These are phyloP conservation scores for Lactarius akahatsu DNA, from an alignment of 768 basidiomycete genomes.

Conservation along the genomic window DNA sequence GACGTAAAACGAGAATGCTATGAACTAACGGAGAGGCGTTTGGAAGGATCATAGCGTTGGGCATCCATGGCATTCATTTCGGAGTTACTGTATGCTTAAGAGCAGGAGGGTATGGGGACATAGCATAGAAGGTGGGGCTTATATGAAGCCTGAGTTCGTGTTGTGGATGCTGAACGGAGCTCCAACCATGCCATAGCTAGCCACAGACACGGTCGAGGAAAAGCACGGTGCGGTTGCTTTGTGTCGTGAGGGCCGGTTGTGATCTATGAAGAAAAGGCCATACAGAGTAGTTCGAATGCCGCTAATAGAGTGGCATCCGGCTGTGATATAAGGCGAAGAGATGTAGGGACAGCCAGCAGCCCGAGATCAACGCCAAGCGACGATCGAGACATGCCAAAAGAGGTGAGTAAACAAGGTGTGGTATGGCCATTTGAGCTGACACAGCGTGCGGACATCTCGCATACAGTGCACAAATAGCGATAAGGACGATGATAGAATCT, in stretches of 20 bases:
- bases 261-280: slow-evolving; percentile 5
- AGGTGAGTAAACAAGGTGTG: slow-evolving; percentile 13
- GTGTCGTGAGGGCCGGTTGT: slow-evolving; percentile 2
- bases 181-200: slow-evolving; percentile 12
- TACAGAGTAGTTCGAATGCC: slow-evolving; percentile 19
- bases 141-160: neutral
- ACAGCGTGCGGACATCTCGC: slow-evolving; percentile 14
- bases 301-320: slow-evolving; percentile 9
- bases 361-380: slow-evolving; percentile 22
- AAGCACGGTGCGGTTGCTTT: slow-evolving; percentile 4
- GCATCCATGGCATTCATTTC: slow-evolving; percentile 15
- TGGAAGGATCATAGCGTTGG: slow-evolving; percentile 21
- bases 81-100: neutral
- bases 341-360: slow-evolving; percentile 8
- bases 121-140: neutral
- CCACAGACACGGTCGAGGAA: slow-evolving; percentile 16
- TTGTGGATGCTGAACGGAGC: slow-evolving; percentile 13
- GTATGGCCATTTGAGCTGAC: slow-evolving; percentile 7
- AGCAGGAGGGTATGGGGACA: neutral
- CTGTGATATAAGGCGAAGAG: slow-evolving; percentile 25
- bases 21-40: slow-evolving; percentile 14
- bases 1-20: neutral
- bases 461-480: neutral
- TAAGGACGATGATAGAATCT: neutral
- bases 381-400: slow-evolving; percentile 21